phyloP scores from a whole-genome alignment of 2,329 filamentous ascomycete genomes.

The Fusarium mundagurra region DNA sequence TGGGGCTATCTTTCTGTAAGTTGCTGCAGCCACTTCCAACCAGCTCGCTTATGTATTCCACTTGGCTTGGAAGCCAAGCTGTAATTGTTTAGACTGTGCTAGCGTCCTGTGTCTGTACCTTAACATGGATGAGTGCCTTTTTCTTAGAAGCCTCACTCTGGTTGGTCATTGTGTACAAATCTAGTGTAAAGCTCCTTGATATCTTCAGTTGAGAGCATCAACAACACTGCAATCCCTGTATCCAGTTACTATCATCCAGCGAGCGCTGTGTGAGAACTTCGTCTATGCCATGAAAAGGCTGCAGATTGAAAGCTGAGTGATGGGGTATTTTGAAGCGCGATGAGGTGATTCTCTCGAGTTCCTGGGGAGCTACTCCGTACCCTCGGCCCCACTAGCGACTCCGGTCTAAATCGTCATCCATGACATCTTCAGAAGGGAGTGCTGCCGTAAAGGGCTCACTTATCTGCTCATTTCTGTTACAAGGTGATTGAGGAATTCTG shows the following conservation, averaged over 20 bases:
- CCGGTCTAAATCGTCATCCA: constrained; percentile 34
- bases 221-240: constrained; percentile 3
- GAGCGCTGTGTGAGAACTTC: constrained; percentile 2
- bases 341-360: constrained; percentile 10
- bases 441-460: background rate
- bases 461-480: background rate
- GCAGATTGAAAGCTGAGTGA: background rate
- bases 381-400: constrained; percentile 29
- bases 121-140: background rate
- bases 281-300: background rate
- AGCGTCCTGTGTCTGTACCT: constrained; percentile 25
- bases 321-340: background rate
- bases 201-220: constrained; percentile 8
- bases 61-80: constrained; percentile 23
- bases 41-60: constrained; percentile 30
- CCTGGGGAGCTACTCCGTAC: constrained; percentile 11
- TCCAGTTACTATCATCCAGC: constrained; percentile 20
- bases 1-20: constrained; percentile 21
- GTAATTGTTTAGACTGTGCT: constrained; percentile 19
- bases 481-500: background rate
- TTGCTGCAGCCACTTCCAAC: constrained; percentile 40
- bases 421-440: constrained; percentile 16
- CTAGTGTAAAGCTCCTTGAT: constrained; percentile 38
- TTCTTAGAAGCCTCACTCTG: constrained; percentile 2
- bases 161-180: background rate